phyloP scores from a whole-genome alignment of 345 rosid species.

The Atalantia buxifolia region DNA sequence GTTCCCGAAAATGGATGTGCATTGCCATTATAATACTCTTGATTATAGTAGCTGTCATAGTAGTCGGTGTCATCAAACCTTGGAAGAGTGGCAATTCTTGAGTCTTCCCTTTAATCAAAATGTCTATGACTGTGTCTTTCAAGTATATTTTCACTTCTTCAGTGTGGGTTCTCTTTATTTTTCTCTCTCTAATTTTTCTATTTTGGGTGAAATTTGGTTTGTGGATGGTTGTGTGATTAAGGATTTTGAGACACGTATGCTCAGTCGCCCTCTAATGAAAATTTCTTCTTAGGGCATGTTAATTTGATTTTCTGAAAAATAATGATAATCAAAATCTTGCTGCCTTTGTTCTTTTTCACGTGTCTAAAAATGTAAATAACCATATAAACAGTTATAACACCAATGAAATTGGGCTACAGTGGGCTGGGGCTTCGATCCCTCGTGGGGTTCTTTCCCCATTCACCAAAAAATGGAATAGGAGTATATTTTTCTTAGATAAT shows the following conservation, averaged over 20 bases:
- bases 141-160: not conserved
- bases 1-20: constrained; percentile 42
- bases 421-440: no score
- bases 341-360: not conserved
- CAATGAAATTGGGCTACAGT: not conserved
- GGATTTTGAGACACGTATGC: not conserved
- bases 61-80: constrained; percentile 37
- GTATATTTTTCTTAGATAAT: no score
- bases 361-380: not conserved
- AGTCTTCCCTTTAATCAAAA: not conserved
- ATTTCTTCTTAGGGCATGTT: not conserved
- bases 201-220: constrained; percentile 5
- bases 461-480: no score
- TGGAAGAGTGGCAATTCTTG: constrained; percentile 39
- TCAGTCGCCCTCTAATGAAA: not conserved
- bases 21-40: constrained; percentile 46
- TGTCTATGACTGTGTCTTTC: not conserved
- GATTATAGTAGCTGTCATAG: constrained; percentile 38
- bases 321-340: not conserved
- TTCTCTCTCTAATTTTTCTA: not conserved
- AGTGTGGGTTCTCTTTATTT: not conserved
- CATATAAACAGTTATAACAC: not conserved
- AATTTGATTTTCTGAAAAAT: not conserved
- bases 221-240: not conserved
- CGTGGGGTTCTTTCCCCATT: no score